phyloP scores from a whole-genome alignment of 2,329 filamentous ascomycete genomes.

The Arthrinium puccinioides region DNA sequence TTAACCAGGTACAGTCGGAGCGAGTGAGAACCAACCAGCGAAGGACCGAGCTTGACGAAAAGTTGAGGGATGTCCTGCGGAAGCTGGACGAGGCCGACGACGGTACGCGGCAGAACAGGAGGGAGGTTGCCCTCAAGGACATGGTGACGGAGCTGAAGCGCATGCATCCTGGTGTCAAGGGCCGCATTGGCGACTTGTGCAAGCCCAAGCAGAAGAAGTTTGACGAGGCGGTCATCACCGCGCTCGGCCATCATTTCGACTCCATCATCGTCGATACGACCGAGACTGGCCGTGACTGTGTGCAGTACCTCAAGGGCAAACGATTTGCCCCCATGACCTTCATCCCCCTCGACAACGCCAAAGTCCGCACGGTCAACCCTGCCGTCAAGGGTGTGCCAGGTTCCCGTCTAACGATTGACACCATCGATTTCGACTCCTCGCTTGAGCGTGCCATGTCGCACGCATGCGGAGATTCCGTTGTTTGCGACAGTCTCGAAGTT shows the following conservation, averaged over 20 bases:
- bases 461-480: slow-evolving; percentile 88
- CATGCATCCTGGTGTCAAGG: slow-evolving; percentile 85
- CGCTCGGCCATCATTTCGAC: slow-evolving; percentile 88
- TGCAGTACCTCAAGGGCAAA: slow-evolving; percentile 88
- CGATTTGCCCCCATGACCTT: slow-evolving; percentile 84
- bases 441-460: slow-evolving; percentile 91
- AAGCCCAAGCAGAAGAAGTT: slow-evolving; percentile 97
- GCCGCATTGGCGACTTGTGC: slow-evolving; percentile 84
- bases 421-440: slow-evolving; percentile 84
- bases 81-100: slow-evolving; percentile 83
- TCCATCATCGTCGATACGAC: slow-evolving; percentile 92
- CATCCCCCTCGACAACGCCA: slow-evolving; percentile 94
- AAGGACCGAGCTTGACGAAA: slow-evolving; percentile 85
- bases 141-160: slow-evolving; percentile 81
- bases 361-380: slow-evolving; percentile 84
- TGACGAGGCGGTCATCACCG: slow-evolving; percentile 85
- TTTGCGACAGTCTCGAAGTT: slow-evolving; percentile 80
- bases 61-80: slow-evolving; percentile 71
- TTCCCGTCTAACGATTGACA: slow-evolving; percentile 86
- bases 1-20: slow-evolving; percentile 79
- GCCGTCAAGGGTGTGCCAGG: slow-evolving; percentile 84
- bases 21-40: slow-evolving; percentile 73
- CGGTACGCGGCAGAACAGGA: slow-evolving; percentile 77
- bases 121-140: slow-evolving; percentile 72
- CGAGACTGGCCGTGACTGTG: slow-evolving; percentile 88